Percentiles rank a stretch among this genome's conserved stretches.
Evolutionary conservation across 768 basidiomycete species (phyloP).

Genomic region (Boletus patriciae): DNA sequence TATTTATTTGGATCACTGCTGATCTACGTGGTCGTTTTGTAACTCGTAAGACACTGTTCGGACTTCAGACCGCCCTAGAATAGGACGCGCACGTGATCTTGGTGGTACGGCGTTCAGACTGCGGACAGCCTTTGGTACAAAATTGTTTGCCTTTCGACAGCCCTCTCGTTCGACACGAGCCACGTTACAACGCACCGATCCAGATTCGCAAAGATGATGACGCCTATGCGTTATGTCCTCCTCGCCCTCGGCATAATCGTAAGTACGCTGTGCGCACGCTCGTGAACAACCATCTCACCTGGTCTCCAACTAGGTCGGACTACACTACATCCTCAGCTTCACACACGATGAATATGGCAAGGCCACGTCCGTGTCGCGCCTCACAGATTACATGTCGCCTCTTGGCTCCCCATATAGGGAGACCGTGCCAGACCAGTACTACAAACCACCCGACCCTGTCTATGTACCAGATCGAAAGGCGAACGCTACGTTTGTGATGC

Average conservation of each 20-base stretch:
- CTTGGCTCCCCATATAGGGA: constrained; percentile 50
- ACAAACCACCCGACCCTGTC: constrained; percentile 39
- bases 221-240: constrained; percentile 58
- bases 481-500: constrained; percentile 80
- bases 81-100: no score
- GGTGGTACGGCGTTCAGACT: no score
- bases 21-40: no score
- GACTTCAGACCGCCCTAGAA: no score
- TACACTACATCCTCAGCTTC: constrained; percentile 44
- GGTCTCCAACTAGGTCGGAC: constrained; percentile 30
- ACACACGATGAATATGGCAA: constrained; percentile 44
- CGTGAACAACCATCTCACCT: constrained; percentile 8
- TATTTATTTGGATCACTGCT: not conserved
- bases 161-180: not conserved
- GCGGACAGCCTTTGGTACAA: not conserved
- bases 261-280: constrained; percentile 20
- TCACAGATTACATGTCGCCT: constrained; percentile 27
- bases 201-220: constrained; percentile 46
- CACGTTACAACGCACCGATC: not conserved
- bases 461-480: constrained; percentile 57
- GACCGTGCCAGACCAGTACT: constrained; percentile 62
- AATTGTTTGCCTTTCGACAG: not conserved
- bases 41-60: no score
- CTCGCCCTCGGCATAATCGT: constrained; percentile 50
- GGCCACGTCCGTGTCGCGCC: constrained; percentile 39